Base-by-base conservation (phyloP, 192 early-diverging fungal species). In the Endogone sp. region DNA sequence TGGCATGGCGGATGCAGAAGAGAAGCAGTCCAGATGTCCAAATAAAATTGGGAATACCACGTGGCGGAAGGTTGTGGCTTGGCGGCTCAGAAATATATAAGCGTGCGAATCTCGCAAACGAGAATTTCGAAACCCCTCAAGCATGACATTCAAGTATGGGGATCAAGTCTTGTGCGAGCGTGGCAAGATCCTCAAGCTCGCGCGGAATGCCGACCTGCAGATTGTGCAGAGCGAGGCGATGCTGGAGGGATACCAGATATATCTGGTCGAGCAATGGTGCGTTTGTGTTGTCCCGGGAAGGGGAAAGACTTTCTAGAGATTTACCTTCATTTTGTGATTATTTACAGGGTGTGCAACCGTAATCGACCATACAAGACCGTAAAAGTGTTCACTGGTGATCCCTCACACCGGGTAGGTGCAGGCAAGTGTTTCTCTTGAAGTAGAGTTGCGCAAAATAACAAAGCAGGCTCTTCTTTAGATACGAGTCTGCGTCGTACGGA, bases 231-330 rank as follows among this genome's bases (percentile, higher is more conserved):
- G 67, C 27, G 70, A 79, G 32, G 26, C 62, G 32, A 32, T 63
- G 24, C 60, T 82, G 27, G 65, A 74, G 25, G 81, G 81, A 6
- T 82, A 82, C 63, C 77, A 77, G 29, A 58, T 79, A 20, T 82
- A 82, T 37, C 73, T 82, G 69, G 81, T 82, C 9, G 81, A 82
- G 24, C 81, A 82, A 74, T 82, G 81, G 81, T 82, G 72, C 28
- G 22, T 9, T 1, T 31, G 2, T 8, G 9, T 25, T 16, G 25
- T n/a, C 6, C 56, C 0, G 16, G 24, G 49, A 49, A 16, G 28
- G 66, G n/a, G n/a, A n/a, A n/a, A n/a, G n/a, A n/a, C 37, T 55
- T 28, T 62, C 59, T 27, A 44, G 25, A 25, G 2, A 25, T 13
- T 65, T 13, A 32, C 58, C 37, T 10, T 71, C 23, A 21, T 31